Conservation (phyloP, 164 flowering plant species). For the Tetrastigma voinierianum region DNA sequence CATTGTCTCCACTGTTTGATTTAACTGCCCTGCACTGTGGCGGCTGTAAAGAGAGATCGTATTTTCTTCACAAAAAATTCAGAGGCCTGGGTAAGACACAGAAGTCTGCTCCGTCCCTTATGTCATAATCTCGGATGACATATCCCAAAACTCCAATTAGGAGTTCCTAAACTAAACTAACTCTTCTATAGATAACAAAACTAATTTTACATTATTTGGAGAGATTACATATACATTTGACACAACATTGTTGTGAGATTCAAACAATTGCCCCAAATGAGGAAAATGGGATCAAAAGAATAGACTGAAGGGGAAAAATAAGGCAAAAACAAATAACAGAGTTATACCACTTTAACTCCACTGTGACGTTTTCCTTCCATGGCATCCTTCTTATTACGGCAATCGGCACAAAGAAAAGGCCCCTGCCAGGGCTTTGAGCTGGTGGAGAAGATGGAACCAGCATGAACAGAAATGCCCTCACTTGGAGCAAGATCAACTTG, state of each 20-base stretch:
- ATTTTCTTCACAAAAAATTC: no score
- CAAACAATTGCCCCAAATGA: constrained; percentile 21
- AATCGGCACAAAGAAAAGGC: constrained; percentile 76
- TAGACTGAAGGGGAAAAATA: constrained; percentile 5
- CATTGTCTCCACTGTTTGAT: no score
- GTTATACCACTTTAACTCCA: constrained; percentile 53
- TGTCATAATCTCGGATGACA: no score
- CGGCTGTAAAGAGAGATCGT: no score
- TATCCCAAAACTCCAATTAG: neutral
- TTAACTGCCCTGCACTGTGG: no score
- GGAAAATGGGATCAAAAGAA: constrained; percentile 10
- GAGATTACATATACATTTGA: constrained; percentile 21
- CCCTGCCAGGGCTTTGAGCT: constrained; percentile 92
- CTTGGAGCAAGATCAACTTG: constrained; percentile 85
- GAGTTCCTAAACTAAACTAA: neutral
- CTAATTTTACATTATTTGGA: constrained; percentile 15
- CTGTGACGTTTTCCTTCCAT: constrained; percentile 85
- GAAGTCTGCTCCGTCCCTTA: no score
- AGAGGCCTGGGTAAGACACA: no score
- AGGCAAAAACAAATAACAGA: neutral
- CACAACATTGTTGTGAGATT: constrained; percentile 12
- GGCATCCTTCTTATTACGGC: constrained; percentile 76
- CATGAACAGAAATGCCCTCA: constrained; percentile 87
- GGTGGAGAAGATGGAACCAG: constrained; percentile 85
- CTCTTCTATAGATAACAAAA: neutral